phyloP scores from a whole-genome alignment of 1,284 basidiomycete genomes.

The Ganoderma leucocontextum region DNA sequence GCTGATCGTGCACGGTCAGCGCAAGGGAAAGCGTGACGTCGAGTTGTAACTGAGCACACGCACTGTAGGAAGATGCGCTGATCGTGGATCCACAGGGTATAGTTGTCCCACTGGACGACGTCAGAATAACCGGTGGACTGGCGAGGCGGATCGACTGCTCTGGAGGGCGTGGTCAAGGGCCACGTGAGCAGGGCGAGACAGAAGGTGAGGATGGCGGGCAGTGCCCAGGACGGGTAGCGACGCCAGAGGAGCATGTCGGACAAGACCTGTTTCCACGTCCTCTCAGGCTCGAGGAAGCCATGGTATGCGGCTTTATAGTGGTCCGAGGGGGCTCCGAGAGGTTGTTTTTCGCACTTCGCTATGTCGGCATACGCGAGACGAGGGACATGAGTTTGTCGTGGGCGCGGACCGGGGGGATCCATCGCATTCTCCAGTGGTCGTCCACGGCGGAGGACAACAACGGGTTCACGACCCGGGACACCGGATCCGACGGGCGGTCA shows the following conservation, averaged over 20 bases:
- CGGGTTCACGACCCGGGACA: not conserved
- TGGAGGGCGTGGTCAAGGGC: slow-evolving; percentile 18
- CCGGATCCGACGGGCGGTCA: not conserved
- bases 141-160: slow-evolving; percentile 35
- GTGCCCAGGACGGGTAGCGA: slow-evolving; percentile 26
- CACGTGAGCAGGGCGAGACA: slow-evolving; percentile 29
- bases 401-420: not conserved
- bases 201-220: slow-evolving; percentile 27
- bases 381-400: not conserved
- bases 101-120: slow-evolving; percentile 45
- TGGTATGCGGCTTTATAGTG: not conserved
- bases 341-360: not conserved
- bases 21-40: not conserved
- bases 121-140: slow-evolving; percentile 40
- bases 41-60: slow-evolving; percentile 29
- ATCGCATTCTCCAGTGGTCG: not conserved
- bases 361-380: not conserved
- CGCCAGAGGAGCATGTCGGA: slow-evolving; percentile 17
- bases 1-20: slow-evolving; percentile 36
- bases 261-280: not conserved
- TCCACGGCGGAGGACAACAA: not conserved
- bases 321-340: not conserved
- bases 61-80: slow-evolving; percentile 57
- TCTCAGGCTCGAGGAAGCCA: not conserved
- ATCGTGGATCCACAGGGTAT: slow-evolving; percentile 41